Conservation (phyloP, 2,329 filamentous ascomycete genomes). For the Alternaria hordeiaustralica region DNA sequence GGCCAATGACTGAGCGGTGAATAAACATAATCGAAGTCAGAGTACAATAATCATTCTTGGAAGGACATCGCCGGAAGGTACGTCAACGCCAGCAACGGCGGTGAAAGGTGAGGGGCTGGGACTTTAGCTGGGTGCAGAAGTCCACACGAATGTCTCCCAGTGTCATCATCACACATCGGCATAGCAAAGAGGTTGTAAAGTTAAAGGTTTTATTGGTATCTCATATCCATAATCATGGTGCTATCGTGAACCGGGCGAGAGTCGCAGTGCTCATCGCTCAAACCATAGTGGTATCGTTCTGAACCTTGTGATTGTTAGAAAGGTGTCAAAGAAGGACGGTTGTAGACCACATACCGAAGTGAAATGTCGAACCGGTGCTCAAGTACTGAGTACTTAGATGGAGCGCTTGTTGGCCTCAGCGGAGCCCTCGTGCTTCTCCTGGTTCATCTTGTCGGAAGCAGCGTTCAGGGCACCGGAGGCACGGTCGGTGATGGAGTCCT, state of each 20-base stretch:
- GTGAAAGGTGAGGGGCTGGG: not conserved
- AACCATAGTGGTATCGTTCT: constrained; percentile 21
- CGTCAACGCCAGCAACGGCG: too few relatives aligned
- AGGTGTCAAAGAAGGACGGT: not conserved
- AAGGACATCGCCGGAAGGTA: too few relatives aligned
- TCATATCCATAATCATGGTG: constrained; percentile 31
- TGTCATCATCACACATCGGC: not conserved
- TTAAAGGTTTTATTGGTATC: constrained; percentile 37
- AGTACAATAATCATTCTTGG: too few relatives aligned
- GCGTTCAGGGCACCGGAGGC: constrained; percentile 61
- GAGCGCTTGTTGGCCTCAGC: constrained; percentile 58
- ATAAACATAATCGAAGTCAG: too few relatives aligned
- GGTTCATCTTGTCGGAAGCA: constrained; percentile 59
- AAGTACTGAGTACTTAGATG: constrained; percentile 27
- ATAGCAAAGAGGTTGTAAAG: not conserved
- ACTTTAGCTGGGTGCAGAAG: accelerated
- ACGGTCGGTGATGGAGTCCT: constrained; percentile 55
- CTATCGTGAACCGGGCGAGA: constrained; percentile 24
- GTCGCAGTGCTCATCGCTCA: constrained; percentile 27
- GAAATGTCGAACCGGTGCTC: constrained; percentile 21
- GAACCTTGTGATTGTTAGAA: constrained; percentile 9
- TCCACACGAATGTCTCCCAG: not conserved
- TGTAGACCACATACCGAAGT: constrained; percentile 19
- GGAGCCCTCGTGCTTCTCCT: constrained; percentile 58
- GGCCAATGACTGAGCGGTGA: too few relatives aligned